A percentile compares a stretch with the other conserved stretches of the same genome.
phyloP scores from a whole-genome alignment of 108 stramenopile genomes.

The Aurantiochytrium sp. region DNA sequence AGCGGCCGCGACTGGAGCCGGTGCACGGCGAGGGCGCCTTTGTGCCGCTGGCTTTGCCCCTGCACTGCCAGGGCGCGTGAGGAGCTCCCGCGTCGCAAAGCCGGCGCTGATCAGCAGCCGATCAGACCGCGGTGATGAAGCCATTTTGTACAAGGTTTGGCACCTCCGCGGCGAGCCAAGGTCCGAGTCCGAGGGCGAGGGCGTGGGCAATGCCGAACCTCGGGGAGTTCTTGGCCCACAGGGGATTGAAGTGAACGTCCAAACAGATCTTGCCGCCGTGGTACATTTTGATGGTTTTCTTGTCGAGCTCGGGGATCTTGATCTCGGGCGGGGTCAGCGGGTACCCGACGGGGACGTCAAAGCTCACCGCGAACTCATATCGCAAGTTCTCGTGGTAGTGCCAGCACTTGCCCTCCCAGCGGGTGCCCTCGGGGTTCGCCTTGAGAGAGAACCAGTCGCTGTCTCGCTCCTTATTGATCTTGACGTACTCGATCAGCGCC shows the following conservation, averaged over 20 bases:
- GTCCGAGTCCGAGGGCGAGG: constrained; percentile 18
- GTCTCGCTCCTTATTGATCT: constrained; percentile 28
- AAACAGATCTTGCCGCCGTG: constrained; percentile 29
- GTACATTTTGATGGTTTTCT: constrained; percentile 31
- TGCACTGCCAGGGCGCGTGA: no score
- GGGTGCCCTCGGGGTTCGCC: neutral
- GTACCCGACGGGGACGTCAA: constrained; percentile 30
- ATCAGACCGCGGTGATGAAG: neutral
- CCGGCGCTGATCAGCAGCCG: no score
- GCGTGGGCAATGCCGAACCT: constrained; percentile 31
- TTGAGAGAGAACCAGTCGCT: constrained; percentile 35
- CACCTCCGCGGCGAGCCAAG: constrained; percentile 27
- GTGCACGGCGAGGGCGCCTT: neutral
- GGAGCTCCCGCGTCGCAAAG: no score
- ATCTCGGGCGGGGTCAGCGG: constrained; percentile 30
- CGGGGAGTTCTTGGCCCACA: constrained; percentile 24
- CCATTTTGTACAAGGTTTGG: neutral
- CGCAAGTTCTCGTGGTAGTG: constrained; percentile 26
- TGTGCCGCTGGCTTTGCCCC: neutral
- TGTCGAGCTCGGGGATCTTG: constrained; percentile 13
- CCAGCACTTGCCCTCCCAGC: constrained; percentile 39
- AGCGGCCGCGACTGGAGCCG: neutral
- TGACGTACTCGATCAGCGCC: constrained; percentile 22
- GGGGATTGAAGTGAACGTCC: constrained; percentile 25
- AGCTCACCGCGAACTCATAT: neutral